phyloP scores from a whole-genome alignment of 2,329 filamentous ascomycete genomes.

The Colletotrichum kahawae region DNA sequence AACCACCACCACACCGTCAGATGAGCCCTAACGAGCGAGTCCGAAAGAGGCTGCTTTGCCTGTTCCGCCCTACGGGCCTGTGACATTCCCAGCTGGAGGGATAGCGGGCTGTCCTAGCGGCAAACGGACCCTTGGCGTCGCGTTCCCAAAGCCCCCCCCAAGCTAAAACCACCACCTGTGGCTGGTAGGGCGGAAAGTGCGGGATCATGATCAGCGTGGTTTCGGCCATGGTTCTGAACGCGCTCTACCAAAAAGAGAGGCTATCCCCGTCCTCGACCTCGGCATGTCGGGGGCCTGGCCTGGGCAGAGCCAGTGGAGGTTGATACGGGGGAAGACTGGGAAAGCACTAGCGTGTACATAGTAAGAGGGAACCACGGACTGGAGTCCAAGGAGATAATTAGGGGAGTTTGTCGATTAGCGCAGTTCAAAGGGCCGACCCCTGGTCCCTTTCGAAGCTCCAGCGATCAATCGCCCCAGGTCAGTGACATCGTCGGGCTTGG shows the following conservation, averaged over 20 bases:
- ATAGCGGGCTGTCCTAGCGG: slow-evolving; percentile 1
- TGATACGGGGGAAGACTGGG: not conserved
- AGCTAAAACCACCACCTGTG: not conserved
- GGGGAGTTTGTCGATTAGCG: not conserved
- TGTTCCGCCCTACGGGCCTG: not conserved
- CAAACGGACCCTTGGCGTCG: not conserved
- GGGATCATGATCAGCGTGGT: slow-evolving; percentile 13
- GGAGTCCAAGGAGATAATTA: not conserved
- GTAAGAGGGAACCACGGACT: not conserved
- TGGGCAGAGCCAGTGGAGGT: not conserved
- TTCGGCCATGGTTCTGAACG: not conserved
- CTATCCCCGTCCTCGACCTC: slow-evolving; percentile 6
- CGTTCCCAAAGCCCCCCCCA: not conserved
- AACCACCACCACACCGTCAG: not conserved
- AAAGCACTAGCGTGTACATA: not conserved
- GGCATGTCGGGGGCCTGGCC: not conserved
- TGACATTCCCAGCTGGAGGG: not conserved
- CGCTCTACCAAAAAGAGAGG: slow-evolving; percentile 7
- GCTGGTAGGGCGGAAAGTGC: slow-evolving; percentile 17
- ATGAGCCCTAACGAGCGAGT: not conserved
- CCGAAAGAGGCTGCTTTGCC: not conserved
- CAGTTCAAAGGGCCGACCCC: not conserved
- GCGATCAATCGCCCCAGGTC: not conserved
- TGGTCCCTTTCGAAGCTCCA: not conserved
- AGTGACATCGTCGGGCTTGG: not conserved